Conservation (phyloP, 768 basidiomycete genomes). For the Collybia sp. region DNA sequence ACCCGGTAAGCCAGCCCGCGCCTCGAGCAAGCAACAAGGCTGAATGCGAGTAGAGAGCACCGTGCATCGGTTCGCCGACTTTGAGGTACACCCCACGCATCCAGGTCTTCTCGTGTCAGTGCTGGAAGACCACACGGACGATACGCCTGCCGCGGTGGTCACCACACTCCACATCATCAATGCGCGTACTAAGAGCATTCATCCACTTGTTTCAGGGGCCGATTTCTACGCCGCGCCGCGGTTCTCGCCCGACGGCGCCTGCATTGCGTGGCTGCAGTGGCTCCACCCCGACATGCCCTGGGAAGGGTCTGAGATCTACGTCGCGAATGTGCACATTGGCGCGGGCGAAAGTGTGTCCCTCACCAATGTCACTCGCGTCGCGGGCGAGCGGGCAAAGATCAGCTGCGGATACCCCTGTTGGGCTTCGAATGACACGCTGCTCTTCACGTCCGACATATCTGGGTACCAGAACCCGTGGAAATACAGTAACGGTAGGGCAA, state of each 20-base stretch:
- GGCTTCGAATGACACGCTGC: slow-evolving; percentile 47
- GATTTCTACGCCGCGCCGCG: slow-evolving; percentile 59
- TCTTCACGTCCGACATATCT: slow-evolving; percentile 62
- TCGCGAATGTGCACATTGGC: slow-evolving; percentile 39
- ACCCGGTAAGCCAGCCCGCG: slow-evolving; percentile 42
- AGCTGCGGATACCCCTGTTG: slow-evolving; percentile 59
- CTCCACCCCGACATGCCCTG: slow-evolving; percentile 56
- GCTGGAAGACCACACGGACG: slow-evolving; percentile 66
- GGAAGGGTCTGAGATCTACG: slow-evolving; percentile 53
- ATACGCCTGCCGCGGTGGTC: slow-evolving; percentile 43
- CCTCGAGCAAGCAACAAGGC: slow-evolving; percentile 2
- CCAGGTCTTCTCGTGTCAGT: slow-evolving; percentile 41
- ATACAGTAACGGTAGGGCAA: slow-evolving; percentile 28
- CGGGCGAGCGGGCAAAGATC: slow-evolving; percentile 44
- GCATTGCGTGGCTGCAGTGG: slow-evolving; percentile 65
- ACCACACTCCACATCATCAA: slow-evolving; percentile 59
- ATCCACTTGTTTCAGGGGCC: slow-evolving; percentile 38
- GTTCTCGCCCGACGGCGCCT: slow-evolving; percentile 56
- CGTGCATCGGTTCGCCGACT: slow-evolving; percentile 47
- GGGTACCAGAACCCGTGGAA: slow-evolving; percentile 69
- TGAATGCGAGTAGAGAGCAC: slow-evolving; percentile 25
- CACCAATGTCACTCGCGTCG: slow-evolving; percentile 36
- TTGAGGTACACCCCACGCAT: slow-evolving; percentile 43
- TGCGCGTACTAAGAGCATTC: slow-evolving; percentile 34
- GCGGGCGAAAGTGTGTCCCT: slow-evolving; percentile 20